Base-by-base conservation (phyloP, 331 rosid genomes). In the Phaseolus coccineus region DNA sequence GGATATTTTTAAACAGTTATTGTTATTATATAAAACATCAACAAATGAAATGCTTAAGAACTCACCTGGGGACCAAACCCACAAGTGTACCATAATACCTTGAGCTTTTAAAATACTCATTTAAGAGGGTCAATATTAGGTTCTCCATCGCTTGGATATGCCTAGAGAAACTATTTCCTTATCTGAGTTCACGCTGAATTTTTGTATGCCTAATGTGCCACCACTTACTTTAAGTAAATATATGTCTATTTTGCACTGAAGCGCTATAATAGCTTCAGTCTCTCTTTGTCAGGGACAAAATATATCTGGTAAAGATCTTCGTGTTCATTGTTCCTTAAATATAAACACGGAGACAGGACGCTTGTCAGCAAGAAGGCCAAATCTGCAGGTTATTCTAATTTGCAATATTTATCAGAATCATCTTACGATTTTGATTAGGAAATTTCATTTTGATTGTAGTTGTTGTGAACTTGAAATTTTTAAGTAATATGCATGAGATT, bases 261-360 rank as follows among this genome's bases (percentile, higher is more conserved):
- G 31, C 39, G 67, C 27, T 73, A 24, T 33, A 6, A 22, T 28
- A 75, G 52, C 74, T 62, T 53, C 55, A 30, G 71, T 76, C 77
- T 86, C 69, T 85, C 70, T 69, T 42, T 77, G 66, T 55, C 91
- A 95, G 98, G 93, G 97, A 69, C 89, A 85, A 81, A 92, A 92
- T 85, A 86, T 95, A 84, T 90, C 97, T 1, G 96, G 97, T 82
- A 92, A 81, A 81, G 92, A 95, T 83, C 82, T 80, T 30, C 94
- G 97, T 73, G 85, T 95, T 77, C 98, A 95, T 87, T 95, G 97
- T 82, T 95, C 98, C 33, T 85, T 95, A 64, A 95, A 92, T 87
- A 95, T 95, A 83, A 94, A 92, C 85, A 92, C 97, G 0, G 97
- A 95, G 90, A 95, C 97, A 0, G 97, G 98, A 71, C 96, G 97